Percentiles rank a stretch among this genome's conserved stretches.
Evolutionary conservation across 371 early-diverging fungal species (phyloP).

Genomic region (Basidiobolus meristosporus): DNA sequence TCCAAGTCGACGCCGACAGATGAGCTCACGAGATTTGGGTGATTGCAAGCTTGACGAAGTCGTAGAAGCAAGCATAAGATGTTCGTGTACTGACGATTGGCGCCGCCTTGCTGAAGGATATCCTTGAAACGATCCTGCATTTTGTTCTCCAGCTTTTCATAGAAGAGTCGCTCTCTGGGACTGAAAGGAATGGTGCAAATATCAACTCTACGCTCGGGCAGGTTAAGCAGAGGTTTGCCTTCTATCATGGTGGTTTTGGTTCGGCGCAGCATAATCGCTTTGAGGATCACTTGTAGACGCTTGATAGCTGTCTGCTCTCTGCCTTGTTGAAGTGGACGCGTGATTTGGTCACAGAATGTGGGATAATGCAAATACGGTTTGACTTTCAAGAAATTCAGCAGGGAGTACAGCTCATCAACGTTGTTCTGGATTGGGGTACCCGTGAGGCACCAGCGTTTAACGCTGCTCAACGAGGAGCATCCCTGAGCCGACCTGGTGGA

Average conservation of each 20-base stretch:
- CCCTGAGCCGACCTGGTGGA: constrained; percentile 38
- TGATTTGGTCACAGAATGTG: neutral
- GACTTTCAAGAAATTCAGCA: constrained; percentile 58
- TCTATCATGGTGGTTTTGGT: constrained; percentile 36
- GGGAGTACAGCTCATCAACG: constrained; percentile 66
- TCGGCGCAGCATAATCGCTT: constrained; percentile 53
- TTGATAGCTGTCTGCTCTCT: constrained; percentile 15
- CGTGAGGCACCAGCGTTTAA: constrained; percentile 70
- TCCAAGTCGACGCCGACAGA: neutral
- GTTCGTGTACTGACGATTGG: constrained; percentile 26
- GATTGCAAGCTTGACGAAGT: constrained; percentile 43
- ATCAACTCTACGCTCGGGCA: constrained; percentile 33
- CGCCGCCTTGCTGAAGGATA: constrained; percentile 15
- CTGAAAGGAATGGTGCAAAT: constrained; percentile 25
- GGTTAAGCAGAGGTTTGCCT: constrained; percentile 37
- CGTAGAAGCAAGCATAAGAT: constrained; percentile 28
- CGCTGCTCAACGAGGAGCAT: constrained; percentile 27
- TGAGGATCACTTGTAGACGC: constrained; percentile 32
- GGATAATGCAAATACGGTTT: constrained; percentile 19
- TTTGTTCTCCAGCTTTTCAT: constrained; percentile 26
- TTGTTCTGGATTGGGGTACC: constrained; percentile 42
- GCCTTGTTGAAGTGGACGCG: constrained; percentile 2
- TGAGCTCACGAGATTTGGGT: constrained; percentile 30
- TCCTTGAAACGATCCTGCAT: constrained; percentile 18
- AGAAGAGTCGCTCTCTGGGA: constrained; percentile 30